phyloP scores from a whole-genome alignment of 2,329 filamentous ascomycete genomes.

The Nigrospora sphaerica region DNA sequence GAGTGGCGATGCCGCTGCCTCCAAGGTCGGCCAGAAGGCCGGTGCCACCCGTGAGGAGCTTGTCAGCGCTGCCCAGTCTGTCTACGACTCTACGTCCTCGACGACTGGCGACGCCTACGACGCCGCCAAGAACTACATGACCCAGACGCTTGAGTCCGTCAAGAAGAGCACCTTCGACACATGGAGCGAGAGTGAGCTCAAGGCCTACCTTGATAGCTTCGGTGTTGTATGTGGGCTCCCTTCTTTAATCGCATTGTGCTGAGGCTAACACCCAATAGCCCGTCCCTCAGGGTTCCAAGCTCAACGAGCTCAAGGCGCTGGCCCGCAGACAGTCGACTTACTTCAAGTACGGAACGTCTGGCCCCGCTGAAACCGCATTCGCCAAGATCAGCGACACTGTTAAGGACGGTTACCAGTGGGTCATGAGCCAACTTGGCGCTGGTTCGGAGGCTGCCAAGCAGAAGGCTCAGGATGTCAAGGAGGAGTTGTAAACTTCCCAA shows the following conservation, averaged over 20 bases:
- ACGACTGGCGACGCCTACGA: slow-evolving; percentile 53
- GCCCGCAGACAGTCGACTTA: slow-evolving; percentile 69
- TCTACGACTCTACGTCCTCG: slow-evolving; percentile 51
- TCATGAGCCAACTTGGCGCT: slow-evolving; percentile 38
- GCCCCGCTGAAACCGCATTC: slow-evolving; percentile 57
- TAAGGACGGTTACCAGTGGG: slow-evolving; percentile 43
- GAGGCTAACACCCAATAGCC: slow-evolving; percentile 22
- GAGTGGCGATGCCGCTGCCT: slow-evolving; percentile 46
- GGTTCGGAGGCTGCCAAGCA: slow-evolving; percentile 42
- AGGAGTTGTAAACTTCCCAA: slow-evolving; percentile 37
- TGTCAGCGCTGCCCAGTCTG: slow-evolving; percentile 54
- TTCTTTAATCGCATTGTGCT: slow-evolving; percentile 12
- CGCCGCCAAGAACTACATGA: slow-evolving; percentile 64
- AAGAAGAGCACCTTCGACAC: slow-evolving; percentile 64
- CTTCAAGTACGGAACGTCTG: slow-evolving; percentile 68
- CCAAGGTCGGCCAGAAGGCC: slow-evolving; percentile 55
- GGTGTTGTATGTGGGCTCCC: slow-evolving; percentile 45
- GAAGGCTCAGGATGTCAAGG: slow-evolving; percentile 35
- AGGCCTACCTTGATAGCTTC: slow-evolving; percentile 73
- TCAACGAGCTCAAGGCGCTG: slow-evolving; percentile 63
- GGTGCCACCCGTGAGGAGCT: slow-evolving; percentile 68
- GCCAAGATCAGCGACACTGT: slow-evolving; percentile 52
- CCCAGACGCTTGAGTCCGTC: slow-evolving; percentile 55
- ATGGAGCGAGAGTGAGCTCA: slow-evolving; percentile 69
- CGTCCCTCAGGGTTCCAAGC: slow-evolving; percentile 58